phyloP scores from a whole-genome alignment of 352 stramenopile genomes.

The Phytopythium aichiense region DNA sequence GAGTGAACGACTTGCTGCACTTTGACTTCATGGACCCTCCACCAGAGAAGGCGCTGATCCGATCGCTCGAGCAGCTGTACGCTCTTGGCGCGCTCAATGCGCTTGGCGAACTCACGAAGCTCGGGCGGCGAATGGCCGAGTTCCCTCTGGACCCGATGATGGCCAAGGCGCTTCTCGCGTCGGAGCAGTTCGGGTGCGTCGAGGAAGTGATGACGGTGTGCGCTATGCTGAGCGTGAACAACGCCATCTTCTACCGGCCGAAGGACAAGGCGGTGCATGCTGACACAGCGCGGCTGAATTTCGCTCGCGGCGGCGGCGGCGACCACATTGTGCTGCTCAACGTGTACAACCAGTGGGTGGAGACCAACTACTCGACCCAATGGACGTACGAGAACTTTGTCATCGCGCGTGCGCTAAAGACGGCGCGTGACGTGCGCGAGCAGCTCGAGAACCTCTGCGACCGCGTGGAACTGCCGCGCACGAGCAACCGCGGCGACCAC shows the following conservation, averaged over 20 bases:
- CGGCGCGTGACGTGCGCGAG: conserved; percentile 97
- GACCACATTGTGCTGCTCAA: conserved; percentile 97
- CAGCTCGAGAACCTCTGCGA: conserved; percentile 99
- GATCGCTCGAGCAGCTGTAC: conserved; percentile 98
- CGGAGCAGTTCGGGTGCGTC: conserved; percentile 89
- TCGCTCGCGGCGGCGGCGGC: conserved; percentile 94
- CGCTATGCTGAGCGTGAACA: conserved; percentile 98
- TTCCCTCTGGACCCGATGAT: conserved; percentile 96
- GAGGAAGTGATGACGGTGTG: conserved; percentile 96
- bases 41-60: conserved; percentile 97
- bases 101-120: conserved; percentile 96
- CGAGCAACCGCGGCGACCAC: conserved; percentile 82
- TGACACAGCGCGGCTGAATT: conserved; percentile 98
- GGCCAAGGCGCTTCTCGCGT: conserved; percentile 90
- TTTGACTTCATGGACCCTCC: conserved; percentile 99
- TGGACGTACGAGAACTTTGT: conserved; percentile 97
- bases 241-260: conserved; percentile 98
- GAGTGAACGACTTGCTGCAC: conserved; percentile 98
- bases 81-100: conserved; percentile 99
- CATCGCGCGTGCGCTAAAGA: conserved; percentile 97
- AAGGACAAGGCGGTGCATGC: conserved; percentile 99
- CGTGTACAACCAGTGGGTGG: conserved; percentile 98
- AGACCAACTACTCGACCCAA: conserved; percentile 96
- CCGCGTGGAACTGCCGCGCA: conserved; percentile 95
- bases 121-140: conserved; percentile 94